These are phyloP conservation scores for Phialocephala sp. DNA, from an alignment of 2,329 filamentous ascomycete genomes.

Conservation along the genomic window DNA sequence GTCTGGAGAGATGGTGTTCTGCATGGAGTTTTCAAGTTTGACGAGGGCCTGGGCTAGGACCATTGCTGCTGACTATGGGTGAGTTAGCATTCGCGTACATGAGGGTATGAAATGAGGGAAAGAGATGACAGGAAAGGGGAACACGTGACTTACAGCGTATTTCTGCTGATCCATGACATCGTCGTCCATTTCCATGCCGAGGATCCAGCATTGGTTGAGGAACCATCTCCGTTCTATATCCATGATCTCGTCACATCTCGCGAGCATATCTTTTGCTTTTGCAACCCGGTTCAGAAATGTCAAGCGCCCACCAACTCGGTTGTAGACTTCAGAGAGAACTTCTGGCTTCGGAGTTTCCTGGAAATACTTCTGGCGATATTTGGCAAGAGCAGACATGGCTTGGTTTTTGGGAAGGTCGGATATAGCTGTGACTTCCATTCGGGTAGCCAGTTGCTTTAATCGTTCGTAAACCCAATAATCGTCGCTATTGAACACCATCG, in stretches of 20 bases:
- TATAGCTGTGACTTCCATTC: conserved; percentile 92
- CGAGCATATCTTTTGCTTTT: conserved; percentile 81
- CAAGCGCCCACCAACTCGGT: conserved; percentile 84
- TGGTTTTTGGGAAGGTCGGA: conserved; percentile 79
- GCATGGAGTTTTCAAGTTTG: conserved; percentile 68
- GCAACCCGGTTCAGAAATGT: conserved; percentile 90
- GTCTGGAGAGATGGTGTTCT: conserved; percentile 13
- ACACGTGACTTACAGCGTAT: conserved; percentile 71
- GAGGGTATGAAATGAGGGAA: too few species aligned
- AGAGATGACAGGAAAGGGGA: not conserved
- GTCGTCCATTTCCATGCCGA: conserved; percentile 83
- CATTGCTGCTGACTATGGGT: conserved; percentile 80
- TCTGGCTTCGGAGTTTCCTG: conserved; percentile 59
- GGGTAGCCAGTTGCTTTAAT: conserved; percentile 87
- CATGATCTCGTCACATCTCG: conserved; percentile 75
- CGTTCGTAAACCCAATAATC: conserved; percentile 99
- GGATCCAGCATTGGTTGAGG: conserved; percentile 78
- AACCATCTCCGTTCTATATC: conserved; percentile 79
- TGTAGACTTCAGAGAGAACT: conserved; percentile 78
- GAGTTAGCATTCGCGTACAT: not conserved
- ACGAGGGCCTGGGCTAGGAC: conserved; percentile 89
- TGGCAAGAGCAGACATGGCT: conserved; percentile 76
- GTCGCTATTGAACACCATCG: conserved; percentile 92
- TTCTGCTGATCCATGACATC: conserved; percentile 99
- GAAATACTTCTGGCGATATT: conserved; percentile 83